Percentiles rank a stretch among this genome's conserved stretches.
These are phyloP conservation scores for Pseudogymnoascus sp. DNA, from an alignment of 2,329 filamentous ascomycete species.

Conservation along the genomic window DNA sequence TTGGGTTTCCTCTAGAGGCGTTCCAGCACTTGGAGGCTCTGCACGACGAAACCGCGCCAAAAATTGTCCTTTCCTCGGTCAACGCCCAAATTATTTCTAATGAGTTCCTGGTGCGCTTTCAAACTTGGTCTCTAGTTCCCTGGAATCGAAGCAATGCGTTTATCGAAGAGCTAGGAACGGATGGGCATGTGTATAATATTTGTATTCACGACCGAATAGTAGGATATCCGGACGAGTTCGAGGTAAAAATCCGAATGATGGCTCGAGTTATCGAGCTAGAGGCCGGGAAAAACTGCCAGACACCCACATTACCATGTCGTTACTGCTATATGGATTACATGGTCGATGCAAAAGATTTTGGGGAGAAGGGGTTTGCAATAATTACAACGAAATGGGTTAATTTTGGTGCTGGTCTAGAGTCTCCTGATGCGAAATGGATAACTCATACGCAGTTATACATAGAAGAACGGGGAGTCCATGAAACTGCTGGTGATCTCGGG, in stretches of 20 bases:
- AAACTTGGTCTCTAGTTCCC: slow-evolving; percentile 7
- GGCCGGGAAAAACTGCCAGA: neutral
- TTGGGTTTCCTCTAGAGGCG: slow-evolving; percentile 15
- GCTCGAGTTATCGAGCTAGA: neutral
- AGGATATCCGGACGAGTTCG: too few relatives aligned
- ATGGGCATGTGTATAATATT: neutral
- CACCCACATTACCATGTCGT: neutral
- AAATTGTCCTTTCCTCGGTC: neutral
- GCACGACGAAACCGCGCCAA: slow-evolving; percentile 5
- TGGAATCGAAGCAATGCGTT: neutral
- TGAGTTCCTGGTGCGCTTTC: slow-evolving; percentile 5
- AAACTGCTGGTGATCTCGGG: slow-evolving; percentile 10
- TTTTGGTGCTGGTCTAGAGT: slow-evolving; percentile 13
- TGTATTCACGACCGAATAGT: neutral
- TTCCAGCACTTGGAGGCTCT: slow-evolving; percentile 15
- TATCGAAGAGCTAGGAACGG: neutral
- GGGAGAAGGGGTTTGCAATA: neutral
- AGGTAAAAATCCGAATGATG: neutral
- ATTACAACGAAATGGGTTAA: slow-evolving; percentile 13
- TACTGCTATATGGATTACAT: neutral
- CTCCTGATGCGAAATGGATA: slow-evolving; percentile 13
- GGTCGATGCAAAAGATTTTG: slow-evolving; percentile 3
- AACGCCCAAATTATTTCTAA: slow-evolving; percentile 5
- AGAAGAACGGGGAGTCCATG: neutral
- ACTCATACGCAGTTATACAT: neutral